These are phyloP conservation scores for Alternaria angustiovoidea DNA, from an alignment of 2,329 filamentous ascomycete species.

Conservation along the genomic window DNA sequence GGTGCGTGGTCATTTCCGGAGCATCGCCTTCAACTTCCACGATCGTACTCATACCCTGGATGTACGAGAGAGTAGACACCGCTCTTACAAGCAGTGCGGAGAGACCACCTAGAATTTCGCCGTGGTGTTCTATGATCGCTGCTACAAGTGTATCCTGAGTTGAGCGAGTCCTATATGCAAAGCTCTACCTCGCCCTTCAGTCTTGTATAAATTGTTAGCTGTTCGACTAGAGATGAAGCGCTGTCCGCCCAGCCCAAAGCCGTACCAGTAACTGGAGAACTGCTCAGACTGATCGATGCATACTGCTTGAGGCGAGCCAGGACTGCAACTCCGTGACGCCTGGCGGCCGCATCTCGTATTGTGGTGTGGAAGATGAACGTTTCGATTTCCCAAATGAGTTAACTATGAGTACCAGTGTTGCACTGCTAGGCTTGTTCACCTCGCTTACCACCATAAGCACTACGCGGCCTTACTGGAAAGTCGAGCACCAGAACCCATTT, in stretches of 20 bases:
- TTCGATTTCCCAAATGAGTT: not conserved
- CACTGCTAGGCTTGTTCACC: not conserved
- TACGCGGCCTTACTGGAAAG: not conserved
- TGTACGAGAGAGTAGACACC: not conserved
- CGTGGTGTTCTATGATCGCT: not conserved
- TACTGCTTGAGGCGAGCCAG: not conserved
- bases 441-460: not conserved
- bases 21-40: not conserved
- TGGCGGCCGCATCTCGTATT: not conserved
- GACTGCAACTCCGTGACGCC: not conserved
- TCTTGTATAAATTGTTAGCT: accelerated
- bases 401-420: not conserved
- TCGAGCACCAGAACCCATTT: not conserved
- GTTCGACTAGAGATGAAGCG: not conserved
- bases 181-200: too few species aligned
- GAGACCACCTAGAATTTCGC: not conserved
- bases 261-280: accelerated
- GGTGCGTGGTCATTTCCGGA: not conserved
- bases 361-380: not conserved
- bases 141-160: not conserved
- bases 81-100: not conserved
- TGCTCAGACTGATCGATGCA: not conserved
- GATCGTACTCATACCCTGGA: not conserved
- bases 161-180: not conserved
- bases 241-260: not conserved